phyloP scores from a whole-genome alignment of 1,284 basidiomycete species.

The Kwoniella shivajii region DNA sequence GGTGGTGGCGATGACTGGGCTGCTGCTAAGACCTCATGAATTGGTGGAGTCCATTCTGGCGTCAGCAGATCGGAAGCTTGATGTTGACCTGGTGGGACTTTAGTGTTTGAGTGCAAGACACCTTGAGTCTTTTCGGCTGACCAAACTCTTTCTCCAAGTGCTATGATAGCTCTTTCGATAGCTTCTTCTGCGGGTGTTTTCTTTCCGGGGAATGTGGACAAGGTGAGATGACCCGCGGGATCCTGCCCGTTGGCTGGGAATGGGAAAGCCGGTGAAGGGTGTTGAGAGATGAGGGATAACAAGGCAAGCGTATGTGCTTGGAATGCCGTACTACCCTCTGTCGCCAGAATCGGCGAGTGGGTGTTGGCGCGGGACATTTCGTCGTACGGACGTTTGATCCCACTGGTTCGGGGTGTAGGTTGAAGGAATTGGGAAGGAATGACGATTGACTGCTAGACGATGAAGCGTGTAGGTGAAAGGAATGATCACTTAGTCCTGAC shows the following conservation, averaged over 20 bases:
- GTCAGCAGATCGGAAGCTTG: constrained; percentile 24
- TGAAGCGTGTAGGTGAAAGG: too few species aligned
- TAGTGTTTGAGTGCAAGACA: constrained; percentile 4
- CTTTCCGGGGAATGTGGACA: constrained; percentile 24
- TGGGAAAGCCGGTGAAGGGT: constrained; percentile 45
- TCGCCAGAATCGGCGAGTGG: constrained; percentile 21
- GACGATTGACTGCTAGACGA: too few species aligned
- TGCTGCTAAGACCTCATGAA: not conserved
- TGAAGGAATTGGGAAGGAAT: constrained; percentile 7
- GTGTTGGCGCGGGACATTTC: constrained; percentile 17
- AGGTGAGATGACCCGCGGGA: not conserved
- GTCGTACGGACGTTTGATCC: constrained; percentile 3
- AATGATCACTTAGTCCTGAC: too few species aligned
- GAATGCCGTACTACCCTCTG: constrained; percentile 32
- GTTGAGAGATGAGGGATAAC: constrained; percentile 36
- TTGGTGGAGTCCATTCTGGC: constrained; percentile 39
- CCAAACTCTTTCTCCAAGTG: constrained; percentile 40
- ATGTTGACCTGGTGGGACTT: not conserved
- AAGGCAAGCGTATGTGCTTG: constrained; percentile 44
- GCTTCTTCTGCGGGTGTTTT: constrained; percentile 43
- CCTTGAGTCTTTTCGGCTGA: constrained; percentile 22
- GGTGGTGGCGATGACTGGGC: not conserved
- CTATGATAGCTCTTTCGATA: constrained; percentile 43
- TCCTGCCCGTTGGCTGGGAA: constrained; percentile 26
- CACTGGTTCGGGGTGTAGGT: constrained; percentile 2